Base-by-base conservation (phyloP, 2,329 filamentous ascomycete species). In the Clarireedia monteithiana region DNA sequence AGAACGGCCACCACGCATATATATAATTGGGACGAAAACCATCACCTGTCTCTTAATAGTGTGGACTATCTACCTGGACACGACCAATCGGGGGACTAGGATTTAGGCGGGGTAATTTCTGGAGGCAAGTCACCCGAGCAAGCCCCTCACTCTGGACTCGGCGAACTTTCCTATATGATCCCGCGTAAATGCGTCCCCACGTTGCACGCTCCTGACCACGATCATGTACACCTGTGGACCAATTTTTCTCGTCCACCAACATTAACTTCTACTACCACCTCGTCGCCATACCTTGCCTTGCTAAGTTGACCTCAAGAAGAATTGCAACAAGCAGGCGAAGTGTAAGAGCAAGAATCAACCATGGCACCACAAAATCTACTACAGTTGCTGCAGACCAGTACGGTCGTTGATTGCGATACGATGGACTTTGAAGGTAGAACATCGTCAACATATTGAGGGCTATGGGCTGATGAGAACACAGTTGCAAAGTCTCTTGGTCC, bases 381-480 rank as follows among this genome's bases (percentile, higher is more conserved):
- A 6, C 71, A 78, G 44, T 67, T 73, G 39, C 64, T 80, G 58
- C 72, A 73, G 46, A 68, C 68, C 6, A 67, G 70, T 42, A 75
- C 71, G n/a, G 60, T 71, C 3, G 73, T 81, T 7, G 77, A 79
- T 64, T 78, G 76, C 60, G 77, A 81, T 62, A 79, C 76, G 0
- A 70, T 80, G 59, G 74, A 79, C 62, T 69, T 72, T 27, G 70
- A 76, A 63, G 73, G 77, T 76, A 59, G 27, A 23, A 6, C 26
- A 24, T 24, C 5, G 36, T 34, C 23, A 14, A 2, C 7, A 42
- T 57, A 26, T 53, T 23, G 20, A 3, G 12, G 30, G 12, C 23
- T 2, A 24, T n/a, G 2, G 48, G 20, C 51, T 54, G 5, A 54
- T 10, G 6, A 30, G 12, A 9, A 7, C 20, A 12, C 57, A 78